Conservation (phyloP, 1,139 yeast genomes). For the Meyerozyma guilliermondii region DNA sequence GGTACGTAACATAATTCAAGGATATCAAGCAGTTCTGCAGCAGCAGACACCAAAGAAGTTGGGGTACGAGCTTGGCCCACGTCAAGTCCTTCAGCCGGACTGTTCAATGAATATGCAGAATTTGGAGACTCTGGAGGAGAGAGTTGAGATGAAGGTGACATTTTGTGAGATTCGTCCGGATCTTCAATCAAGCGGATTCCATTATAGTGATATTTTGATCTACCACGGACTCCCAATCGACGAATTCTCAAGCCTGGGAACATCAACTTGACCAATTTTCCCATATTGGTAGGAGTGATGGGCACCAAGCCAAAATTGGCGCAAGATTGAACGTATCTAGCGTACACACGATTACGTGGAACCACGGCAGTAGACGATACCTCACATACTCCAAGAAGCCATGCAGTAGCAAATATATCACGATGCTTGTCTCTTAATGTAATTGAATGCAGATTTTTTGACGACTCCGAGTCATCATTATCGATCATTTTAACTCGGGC, state of each 20-base stretch:
- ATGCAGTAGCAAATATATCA: slow-evolving; percentile 77
- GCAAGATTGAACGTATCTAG: slow-evolving; percentile 72
- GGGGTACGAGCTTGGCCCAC: not conserved
- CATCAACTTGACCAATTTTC: slow-evolving; percentile 69
- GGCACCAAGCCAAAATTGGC: slow-evolving; percentile 65
- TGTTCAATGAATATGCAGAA: not conserved
- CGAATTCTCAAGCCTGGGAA: slow-evolving; percentile 78
- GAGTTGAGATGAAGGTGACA: slow-evolving; percentile 7
- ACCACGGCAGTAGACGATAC: slow-evolving; percentile 65
- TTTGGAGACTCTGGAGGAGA: not conserved
- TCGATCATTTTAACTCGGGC: slow-evolving; percentile 45
- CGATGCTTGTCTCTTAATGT: slow-evolving; percentile 55
- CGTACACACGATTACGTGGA: slow-evolving; percentile 78
- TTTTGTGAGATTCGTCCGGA: slow-evolving; percentile 9
- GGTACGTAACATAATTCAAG: slow-evolving; percentile 30
- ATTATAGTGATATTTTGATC: slow-evolving; percentile 86
- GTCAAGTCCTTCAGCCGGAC: not conserved
- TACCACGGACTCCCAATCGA: slow-evolving; percentile 84
- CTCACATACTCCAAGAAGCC: slow-evolving; percentile 71
- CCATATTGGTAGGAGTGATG: slow-evolving; percentile 81
- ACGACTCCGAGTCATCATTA: slow-evolving; percentile 16
- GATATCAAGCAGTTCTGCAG: slow-evolving; percentile 1
- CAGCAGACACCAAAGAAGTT: not conserved
- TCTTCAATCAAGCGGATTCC: slow-evolving; percentile 68
- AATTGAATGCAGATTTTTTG: slow-evolving; percentile 4